Evolutionary conservation across 2,329 filamentous ascomycete species (phyloP).

Genomic region (Trichophyton verrucosum): DNA sequence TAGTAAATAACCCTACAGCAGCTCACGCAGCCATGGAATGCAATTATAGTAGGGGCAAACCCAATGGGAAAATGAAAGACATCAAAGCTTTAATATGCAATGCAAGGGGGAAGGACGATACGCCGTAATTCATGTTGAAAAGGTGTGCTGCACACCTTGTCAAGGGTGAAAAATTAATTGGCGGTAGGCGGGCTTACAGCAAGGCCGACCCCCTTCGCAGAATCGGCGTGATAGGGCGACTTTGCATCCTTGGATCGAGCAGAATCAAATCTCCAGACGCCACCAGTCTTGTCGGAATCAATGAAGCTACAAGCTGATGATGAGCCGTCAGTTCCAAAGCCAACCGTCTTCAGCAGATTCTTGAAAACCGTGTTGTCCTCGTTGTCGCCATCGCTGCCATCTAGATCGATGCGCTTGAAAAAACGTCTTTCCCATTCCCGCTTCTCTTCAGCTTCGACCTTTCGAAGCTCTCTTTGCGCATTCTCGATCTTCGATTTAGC

Average conservation of each 20-base stretch:
- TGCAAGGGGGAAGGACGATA: background rate
- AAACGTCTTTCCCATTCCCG: constrained; percentile 72
- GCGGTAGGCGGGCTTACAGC: constrained; percentile 6
- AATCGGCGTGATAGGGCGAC: constrained; percentile 32
- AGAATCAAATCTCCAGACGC: constrained; percentile 57
- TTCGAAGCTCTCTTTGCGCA: constrained; percentile 64
- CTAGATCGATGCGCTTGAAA: constrained; percentile 45
- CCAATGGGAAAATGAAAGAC: background rate
- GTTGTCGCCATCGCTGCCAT: constrained; percentile 9
- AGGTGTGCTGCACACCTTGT: background rate
- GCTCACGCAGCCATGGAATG: background rate
- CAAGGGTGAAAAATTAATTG: background rate
- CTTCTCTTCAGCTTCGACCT: constrained; percentile 61
- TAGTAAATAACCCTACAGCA: background rate
- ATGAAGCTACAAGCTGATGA: constrained; percentile 21
- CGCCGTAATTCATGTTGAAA: background rate
- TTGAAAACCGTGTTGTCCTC: constrained; percentile 28
- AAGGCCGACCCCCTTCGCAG: constrained; percentile 30
- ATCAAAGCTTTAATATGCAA: background rate
- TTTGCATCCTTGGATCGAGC: constrained; percentile 36
- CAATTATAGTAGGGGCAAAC: background rate
- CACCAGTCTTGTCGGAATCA: constrained; percentile 55
- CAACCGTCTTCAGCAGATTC: constrained; percentile 27
- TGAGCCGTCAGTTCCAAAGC: constrained; percentile 22
- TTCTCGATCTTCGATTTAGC: constrained; percentile 89